Evolutionary conservation across 192 early-diverging fungal species (phyloP), one percentile per base, ranked within the genome.

Genomic region (Entomortierella parvispora): DNA sequence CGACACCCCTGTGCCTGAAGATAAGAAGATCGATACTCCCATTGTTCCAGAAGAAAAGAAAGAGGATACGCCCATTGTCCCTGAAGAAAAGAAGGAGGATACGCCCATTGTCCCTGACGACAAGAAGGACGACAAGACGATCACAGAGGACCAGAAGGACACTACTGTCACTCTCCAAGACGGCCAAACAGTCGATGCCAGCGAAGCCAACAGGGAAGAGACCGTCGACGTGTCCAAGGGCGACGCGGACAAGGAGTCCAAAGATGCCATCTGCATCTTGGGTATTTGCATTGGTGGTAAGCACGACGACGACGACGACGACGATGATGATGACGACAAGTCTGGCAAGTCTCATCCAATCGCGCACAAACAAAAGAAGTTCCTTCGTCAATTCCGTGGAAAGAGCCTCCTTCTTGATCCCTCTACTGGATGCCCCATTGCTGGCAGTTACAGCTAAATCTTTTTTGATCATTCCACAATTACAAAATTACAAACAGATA

Each of bases 361-460:
- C 20, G 2, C 22, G 15, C 70, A 65, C 22, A 65, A 60, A 11
- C 57, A 55, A 17, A 59, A 55, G 18, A 33, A 40, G 50, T 74
- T 65, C 43, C 29, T 74, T 33, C 50, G 37, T 20, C 47, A 65
- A 17, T 74, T 74, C 50, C 45, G 8, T 3, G 70, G 70, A 1
- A 65, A 74, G 56, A 48, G 50, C 0, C 33, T 75, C 4, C 23
- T 42, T 55, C 59, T 75, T 29, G 58, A 75, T 42, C 20, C n/a
- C 3, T 20, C 2, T 18, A 71, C 55, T 4, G 63, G 63, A 18
- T 66, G 71, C 22, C 63, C 71, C 29, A 10, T 75, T n/a, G 29
- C 71, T 34, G 25, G 31, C 12, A 18, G 18, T 23, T 12, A n/a
- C n/a, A n/a, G n/a, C 1, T 26, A 34, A 52, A 31, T 25, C 29